A percentile compares a stretch with the other conserved stretches of the same genome.
These are phyloP conservation scores for Diaporthe nobilis DNA, from an alignment of 2,329 filamentous ascomycete species.

Conservation along the genomic window DNA sequence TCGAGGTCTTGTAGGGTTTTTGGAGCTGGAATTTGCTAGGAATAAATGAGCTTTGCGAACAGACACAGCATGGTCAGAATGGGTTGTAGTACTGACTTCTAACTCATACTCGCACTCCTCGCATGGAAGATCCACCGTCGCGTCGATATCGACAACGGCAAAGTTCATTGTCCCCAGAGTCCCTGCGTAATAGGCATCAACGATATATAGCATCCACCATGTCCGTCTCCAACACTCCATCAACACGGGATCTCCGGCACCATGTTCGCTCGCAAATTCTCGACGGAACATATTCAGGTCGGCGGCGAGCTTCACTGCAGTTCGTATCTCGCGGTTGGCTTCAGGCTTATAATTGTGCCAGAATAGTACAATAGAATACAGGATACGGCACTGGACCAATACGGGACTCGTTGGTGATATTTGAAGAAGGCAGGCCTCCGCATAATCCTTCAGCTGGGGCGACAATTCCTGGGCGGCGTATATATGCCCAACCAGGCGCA, in stretches of 20 bases:
- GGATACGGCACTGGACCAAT: not conserved
- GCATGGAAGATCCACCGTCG: not conserved
- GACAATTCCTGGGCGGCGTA: not conserved
- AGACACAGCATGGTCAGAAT: not conserved
- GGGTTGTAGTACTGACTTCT: not conserved
- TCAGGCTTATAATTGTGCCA: conserved; percentile 6
- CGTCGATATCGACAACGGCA: conserved; percentile 1
- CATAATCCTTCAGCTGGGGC: not conserved
- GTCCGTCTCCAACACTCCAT: conserved; percentile 11
- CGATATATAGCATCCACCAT: conserved; percentile 11
- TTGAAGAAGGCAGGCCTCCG: not conserved
- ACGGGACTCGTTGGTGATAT: not conserved
- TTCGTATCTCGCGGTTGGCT: conserved; percentile 5
- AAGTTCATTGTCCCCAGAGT: conserved; percentile 24
- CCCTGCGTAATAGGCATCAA: conserved; percentile 11
- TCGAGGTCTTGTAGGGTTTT: not conserved
- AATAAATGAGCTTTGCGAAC: not conserved
- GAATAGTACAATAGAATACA: conserved; percentile 2
- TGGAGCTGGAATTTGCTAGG: conserved; percentile 1
- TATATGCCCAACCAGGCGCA: conserved; percentile 7
- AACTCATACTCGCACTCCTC: conserved; percentile 13
- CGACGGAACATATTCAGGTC: conserved; percentile 15
- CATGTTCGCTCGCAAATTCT: conserved; percentile 6
- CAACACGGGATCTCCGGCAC: not conserved
- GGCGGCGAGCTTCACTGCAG: not conserved